A percentile compares a stretch with the other conserved stretches of the same genome.
Conservation (phyloP, 2,329 filamentous ascomycete species). For the Corinectria fuckeliana region DNA sequence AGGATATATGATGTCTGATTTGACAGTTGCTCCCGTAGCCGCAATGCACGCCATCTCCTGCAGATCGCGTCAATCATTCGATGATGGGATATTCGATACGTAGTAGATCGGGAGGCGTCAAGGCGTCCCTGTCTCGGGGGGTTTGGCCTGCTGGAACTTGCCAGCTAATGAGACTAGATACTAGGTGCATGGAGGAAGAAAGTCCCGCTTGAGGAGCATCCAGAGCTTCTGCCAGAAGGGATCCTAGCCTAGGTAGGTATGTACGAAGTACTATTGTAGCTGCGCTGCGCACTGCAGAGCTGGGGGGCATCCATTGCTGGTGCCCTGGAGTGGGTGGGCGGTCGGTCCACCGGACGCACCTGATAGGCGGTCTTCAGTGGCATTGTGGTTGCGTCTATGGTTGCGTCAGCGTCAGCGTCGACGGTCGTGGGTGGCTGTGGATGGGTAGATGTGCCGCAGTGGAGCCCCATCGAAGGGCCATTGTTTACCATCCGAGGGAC, state of each 20-base stretch:
- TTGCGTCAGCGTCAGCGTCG: not conserved
- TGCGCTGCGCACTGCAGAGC: too few relatives aligned
- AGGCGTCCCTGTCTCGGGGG: too few relatives aligned
- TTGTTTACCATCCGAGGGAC: conserved; percentile 36
- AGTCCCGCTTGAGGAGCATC: not conserved
- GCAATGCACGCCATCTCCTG: conserved; percentile 18
- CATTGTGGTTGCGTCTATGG: conserved; percentile 4
- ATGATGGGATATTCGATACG: too few relatives aligned
- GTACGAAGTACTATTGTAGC: too few relatives aligned
- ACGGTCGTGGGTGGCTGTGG: conserved; percentile 3
- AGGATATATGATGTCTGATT: conserved; percentile 3
- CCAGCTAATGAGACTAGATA: too few relatives aligned
- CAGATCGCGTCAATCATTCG: conserved; percentile 16
- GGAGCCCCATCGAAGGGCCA: conserved; percentile 5
- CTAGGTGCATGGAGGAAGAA: not conserved
- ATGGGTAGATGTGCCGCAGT: conserved; percentile 19
- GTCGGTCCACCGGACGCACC: conserved; percentile 11
- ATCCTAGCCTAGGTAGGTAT: not conserved
- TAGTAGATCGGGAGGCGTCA: conserved; percentile 4
- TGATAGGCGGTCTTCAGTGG: conserved; percentile 29
- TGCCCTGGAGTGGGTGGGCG: conserved; percentile 11
- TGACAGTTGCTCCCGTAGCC: conserved; percentile 8
- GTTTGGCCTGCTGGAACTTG: too few relatives aligned
- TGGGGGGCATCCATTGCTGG: too few relatives aligned
- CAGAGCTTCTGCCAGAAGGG: not conserved